Evolutionary conservation across 2,329 filamentous ascomycete species (phyloP), one percentile per base, ranked within the genome.

Genomic region (Ceratocystis eucalypticola): DNA sequence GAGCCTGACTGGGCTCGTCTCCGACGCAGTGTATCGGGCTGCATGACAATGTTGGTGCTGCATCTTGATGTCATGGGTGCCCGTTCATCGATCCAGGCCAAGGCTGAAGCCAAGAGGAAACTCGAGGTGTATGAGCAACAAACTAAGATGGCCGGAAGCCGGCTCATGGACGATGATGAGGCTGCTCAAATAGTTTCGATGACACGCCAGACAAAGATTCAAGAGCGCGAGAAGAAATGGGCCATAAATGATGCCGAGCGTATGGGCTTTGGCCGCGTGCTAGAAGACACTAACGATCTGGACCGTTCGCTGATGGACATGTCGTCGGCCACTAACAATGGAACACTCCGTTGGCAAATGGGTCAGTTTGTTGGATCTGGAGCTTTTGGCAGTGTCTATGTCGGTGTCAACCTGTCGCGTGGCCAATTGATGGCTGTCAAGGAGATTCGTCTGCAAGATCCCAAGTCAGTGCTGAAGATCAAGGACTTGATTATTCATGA

Each of bases 31-130:
- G 94, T 99, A 4, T 91, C 91, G 7, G 93, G 93, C 0, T 99
- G 94, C 75, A 99, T 99, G 94, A 92, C 91, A 22, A 82, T 99
- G 28, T 80, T 99, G 62, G 97, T 99, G 70, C 96, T 92, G 8
- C 94, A 99, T 76, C 99, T 99, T 72, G 94, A 99, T 75, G 97
- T 99, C 76, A 96, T 99, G 88, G 94, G 94, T 28, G 94, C 94
- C 30, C 86, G 93, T 72, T 96, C 92, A 5, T 96, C 88, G 53
- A 82, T 96, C 69, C 94, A 94, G 10, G 94, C 94, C 3, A 91
- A 96, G 76, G 91, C 91, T 1, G 94, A 99, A 76, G 92, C 91
- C 74, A 90, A 96, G 73, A 84, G 89, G 55, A 70, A 69, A 57
- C 82, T 92, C 70, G 93, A 96, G 71, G 88, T 89, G 33, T 68